These are phyloP conservation scores for Meredithiella fracta DNA, from an alignment of 2,329 filamentous ascomycete genomes.

Conservation along the genomic window DNA sequence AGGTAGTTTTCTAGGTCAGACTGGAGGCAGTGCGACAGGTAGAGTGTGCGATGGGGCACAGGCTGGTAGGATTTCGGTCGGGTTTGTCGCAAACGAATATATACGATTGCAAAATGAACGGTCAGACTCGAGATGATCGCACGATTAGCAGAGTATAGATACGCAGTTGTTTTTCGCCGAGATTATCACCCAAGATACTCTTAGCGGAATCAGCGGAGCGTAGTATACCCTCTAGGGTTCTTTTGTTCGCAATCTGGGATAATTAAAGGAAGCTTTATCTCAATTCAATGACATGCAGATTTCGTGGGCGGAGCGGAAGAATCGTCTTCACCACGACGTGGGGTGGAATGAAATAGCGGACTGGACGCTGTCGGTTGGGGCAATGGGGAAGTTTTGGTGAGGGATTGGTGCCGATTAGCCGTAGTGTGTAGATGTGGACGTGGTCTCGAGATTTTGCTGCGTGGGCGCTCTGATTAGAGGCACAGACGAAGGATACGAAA, in stretches of 20 bases:
- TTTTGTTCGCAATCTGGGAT: too few relatives aligned
- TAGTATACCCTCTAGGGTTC: too few relatives aligned
- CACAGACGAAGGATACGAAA: background rate
- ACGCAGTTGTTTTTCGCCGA: too few relatives aligned
- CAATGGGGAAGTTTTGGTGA: background rate
- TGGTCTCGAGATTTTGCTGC: background rate
- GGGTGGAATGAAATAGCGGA: background rate
- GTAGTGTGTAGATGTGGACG: background rate
- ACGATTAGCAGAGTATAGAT: too few relatives aligned
- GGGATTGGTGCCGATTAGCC: background rate
- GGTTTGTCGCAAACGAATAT: background rate
- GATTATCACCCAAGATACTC: too few relatives aligned
- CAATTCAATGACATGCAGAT: background rate
- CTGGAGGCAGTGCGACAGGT: too few relatives aligned
- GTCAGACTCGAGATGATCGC: too few relatives aligned
- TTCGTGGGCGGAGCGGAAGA: background rate
- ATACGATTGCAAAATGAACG: too few relatives aligned
- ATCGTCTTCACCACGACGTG: background rate
- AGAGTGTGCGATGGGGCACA: too few relatives aligned
- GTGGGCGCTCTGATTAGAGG: too few relatives aligned
- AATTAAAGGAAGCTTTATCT: too few relatives aligned
- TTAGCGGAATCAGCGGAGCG: too few relatives aligned
- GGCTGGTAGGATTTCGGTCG: background rate
- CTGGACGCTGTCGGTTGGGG: background rate
- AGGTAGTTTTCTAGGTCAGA: background rate